Evolutionary conservation across 129 eudicot genomes (phyloP), one percentile per base, ranked within the genome.

Genomic region (Silybum marianum): DNA sequence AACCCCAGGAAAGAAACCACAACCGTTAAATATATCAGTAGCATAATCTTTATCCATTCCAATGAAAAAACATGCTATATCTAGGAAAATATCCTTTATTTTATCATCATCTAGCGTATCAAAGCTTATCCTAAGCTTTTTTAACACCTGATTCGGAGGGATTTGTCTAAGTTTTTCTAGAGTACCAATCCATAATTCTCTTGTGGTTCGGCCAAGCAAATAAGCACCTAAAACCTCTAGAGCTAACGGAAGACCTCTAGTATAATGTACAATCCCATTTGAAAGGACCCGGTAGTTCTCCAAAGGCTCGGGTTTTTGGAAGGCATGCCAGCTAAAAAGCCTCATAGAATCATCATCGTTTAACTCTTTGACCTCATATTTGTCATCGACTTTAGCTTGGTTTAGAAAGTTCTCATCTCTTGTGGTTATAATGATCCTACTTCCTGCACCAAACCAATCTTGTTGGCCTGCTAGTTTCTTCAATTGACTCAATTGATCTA

Each of bases 211-310:
- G 38, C 80, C 80, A 36, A 7, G 25, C 70, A 86, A 66, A 69
- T 46, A 67, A 7, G 89, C 77, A 40, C 89, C 89, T 32, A 86
- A 73, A 4, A 86, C 89, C 65, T 69, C 81, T 69, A 86, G 84
- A 78, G 84, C 86, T 70, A 86, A 66, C 3, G 88, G 85, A 10
- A 81, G 85, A 30, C 83, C 88, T 12, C 62, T 71, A 42, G 83
- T 48, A 65, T 72, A 77, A 8, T 16, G 19, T 68, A 77, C 58
- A 69, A 81, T 66, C 13, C 66, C 26, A 25, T 30, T 22, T 26
- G 88, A 71, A 19, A 81, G 71, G 3, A 63, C 7, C 14, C 3
- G 11, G 72, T 24, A 77, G 7, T 24, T 18, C 8, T 65, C 39
- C 0, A 38, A 2, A 16, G 83, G 80, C 48, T 16, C 2, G 13